These are phyloP conservation scores for Psilocybe mexicana DNA, from an alignment of 1,284 basidiomycete species.

Conservation along the genomic window DNA sequence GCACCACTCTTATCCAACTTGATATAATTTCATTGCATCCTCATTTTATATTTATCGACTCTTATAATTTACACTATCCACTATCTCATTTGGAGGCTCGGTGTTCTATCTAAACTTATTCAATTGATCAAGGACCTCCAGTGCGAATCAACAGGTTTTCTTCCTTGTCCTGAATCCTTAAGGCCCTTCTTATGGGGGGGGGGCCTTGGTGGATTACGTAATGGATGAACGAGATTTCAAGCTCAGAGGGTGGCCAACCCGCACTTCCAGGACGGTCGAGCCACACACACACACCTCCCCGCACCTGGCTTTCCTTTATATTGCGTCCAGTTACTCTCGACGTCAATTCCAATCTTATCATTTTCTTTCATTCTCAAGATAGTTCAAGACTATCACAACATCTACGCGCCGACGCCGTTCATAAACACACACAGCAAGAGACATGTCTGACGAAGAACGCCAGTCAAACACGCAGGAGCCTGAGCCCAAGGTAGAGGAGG, in stretches of 20 bases:
- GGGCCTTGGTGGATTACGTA: slow-evolving; percentile 11
- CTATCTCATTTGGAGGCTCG: neutral
- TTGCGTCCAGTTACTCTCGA: neutral
- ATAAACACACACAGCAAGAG: slow-evolving; percentile 12
- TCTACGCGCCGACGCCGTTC: slow-evolving; percentile 2
- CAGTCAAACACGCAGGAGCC: slow-evolving; percentile 37
- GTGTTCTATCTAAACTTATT: neutral
- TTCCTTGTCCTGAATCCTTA: too few relatives aligned
- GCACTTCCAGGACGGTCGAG: slow-evolving; percentile 6
- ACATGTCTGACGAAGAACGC: slow-evolving; percentile 68
- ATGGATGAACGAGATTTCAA: slow-evolving; percentile 18
- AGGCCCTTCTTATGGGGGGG: too few relatives aligned
- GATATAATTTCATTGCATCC: slow-evolving; percentile 23
- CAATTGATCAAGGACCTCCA: neutral
- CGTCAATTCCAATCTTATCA: neutral
- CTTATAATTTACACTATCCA: neutral
- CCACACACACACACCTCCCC: slow-evolving; percentile 1
- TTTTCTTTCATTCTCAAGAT: neutral
- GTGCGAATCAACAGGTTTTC: too few relatives aligned
- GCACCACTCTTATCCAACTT: neutral
- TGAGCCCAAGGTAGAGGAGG: slow-evolving; percentile 64
- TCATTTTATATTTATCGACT: neutral
- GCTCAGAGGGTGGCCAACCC: slow-evolving; percentile 7
- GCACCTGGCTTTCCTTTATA: neutral
- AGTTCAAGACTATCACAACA: neutral